Evolutionary conservation across 2,329 filamentous ascomycete genomes (phyloP), one percentile per base, ranked within the genome.

Genomic region (Podosphaera xanthii): DNA sequence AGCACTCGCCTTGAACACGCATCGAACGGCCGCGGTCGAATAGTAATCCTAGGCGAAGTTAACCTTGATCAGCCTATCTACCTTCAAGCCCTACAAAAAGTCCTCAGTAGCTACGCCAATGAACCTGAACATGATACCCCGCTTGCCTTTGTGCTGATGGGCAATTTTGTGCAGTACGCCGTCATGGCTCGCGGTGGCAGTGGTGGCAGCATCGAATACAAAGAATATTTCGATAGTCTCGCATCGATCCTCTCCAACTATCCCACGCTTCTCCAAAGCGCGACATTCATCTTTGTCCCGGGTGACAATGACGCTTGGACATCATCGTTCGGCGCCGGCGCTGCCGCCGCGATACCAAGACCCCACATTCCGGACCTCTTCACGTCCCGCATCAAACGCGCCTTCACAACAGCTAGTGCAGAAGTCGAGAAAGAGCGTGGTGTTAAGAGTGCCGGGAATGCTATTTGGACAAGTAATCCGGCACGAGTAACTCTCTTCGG

Each of bases 281-380:
- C 86, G 4, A 91, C 86, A 0, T 95, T 97, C 69, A 76, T 95
- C 38, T 95, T 98, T 68, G 86, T 97, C 0, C 92, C 92, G 0
- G 92, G 92, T 36, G 91, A 97, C 71, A 94, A 96, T 69, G 92
- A 98, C 69, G 90, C 87, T n/a, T 98, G 92, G 92, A 81, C 84
- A 4, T 94, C 88, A 0, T 79, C 89, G 1, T 95, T 94, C 69
- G 81, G 81, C 0, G 83, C 82, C 1, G 87, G 87, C 3, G 83
- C 86, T 0, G 81, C 84, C 0, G 78, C 80, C 0, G 79, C 83
- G 0, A 68, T 91, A 9, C 87, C 87, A 0, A 73, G 84, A 8
- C 83, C 84, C 63, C 72, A 78, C 0, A 79, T 98, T 1, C 92
- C 92, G 0, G 86, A 91, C 5, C 74, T 96, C 65, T 98, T 98